These are phyloP conservation scores for Aspergillus sparsus DNA, from an alignment of 495 filamentous ascomycete species.

Conservation along the genomic window DNA sequence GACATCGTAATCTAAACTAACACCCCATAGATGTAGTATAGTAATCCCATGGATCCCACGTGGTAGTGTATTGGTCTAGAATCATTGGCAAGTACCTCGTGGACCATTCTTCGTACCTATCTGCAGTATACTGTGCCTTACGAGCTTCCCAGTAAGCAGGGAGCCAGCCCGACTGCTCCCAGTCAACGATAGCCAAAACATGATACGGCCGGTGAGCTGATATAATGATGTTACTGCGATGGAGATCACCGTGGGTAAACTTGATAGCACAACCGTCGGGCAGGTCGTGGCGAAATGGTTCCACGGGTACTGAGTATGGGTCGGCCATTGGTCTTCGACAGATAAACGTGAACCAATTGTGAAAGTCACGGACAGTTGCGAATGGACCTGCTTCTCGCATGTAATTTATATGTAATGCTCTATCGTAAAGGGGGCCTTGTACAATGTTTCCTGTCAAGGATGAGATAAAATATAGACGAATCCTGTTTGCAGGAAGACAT, in stretches of 20 bases:
- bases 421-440: neutral
- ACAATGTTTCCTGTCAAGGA: no score
- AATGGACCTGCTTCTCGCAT: constrained; percentile 36
- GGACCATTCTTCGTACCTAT: neutral
- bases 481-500: no score
- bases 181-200: constrained; percentile 45
- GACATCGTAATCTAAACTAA: neutral
- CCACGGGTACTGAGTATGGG: constrained; percentile 33
- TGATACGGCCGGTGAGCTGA: constrained; percentile 31
- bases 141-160: constrained; percentile 51
- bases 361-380: constrained; percentile 28
- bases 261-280: constrained; percentile 37
- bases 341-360: constrained; percentile 35
- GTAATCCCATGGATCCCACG: neutral
- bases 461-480: no score
- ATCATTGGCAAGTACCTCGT: neutral
- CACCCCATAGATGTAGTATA: neutral
- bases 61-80: neutral
- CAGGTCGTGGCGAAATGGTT: constrained; percentile 32
- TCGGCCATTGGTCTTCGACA: constrained; percentile 30
- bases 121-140: constrained; percentile 36
- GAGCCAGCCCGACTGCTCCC: constrained; percentile 52
- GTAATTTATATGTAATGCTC: constrained; percentile 29
- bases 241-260: constrained; percentile 50
- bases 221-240: constrained; percentile 49